Evolutionary conservation across 2,329 filamentous ascomycete genomes (phyloP).

Genomic region (Xylariales sp.): DNA sequence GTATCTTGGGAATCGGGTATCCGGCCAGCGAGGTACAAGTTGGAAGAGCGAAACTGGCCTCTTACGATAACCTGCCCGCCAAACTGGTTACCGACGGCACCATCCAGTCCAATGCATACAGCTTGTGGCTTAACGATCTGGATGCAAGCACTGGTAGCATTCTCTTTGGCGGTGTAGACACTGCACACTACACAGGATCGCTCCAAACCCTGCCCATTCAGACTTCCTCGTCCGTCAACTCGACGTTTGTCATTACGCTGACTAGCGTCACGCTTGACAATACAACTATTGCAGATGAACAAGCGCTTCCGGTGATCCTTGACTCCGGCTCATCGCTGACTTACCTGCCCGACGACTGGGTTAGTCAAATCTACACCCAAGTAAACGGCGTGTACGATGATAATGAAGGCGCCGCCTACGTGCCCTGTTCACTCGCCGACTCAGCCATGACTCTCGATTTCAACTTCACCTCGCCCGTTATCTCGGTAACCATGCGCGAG

Average conservation of each 20-base stretch:
- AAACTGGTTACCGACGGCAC: constrained; percentile 56
- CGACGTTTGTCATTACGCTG: constrained; percentile 66
- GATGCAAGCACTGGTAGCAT: constrained; percentile 62
- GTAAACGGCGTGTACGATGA: constrained; percentile 47
- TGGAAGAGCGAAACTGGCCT: constrained; percentile 42
- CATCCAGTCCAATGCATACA: constrained; percentile 66
- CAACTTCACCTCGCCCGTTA: constrained; percentile 47
- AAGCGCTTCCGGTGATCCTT: constrained; percentile 60
- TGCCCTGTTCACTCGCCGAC: constrained; percentile 51
- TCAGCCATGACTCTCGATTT: constrained; percentile 43
- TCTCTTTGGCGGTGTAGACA: constrained; percentile 72
- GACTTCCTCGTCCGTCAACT: constrained; percentile 42
- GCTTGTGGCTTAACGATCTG: constrained; percentile 71
- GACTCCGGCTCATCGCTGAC: constrained; percentile 67
- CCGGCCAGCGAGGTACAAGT: constrained; percentile 72
- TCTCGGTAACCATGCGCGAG: constrained; percentile 54
- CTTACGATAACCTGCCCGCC: constrained; percentile 67
- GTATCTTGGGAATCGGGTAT: constrained; percentile 86
- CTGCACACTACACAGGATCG: constrained; percentile 56
- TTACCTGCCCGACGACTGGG: constrained; percentile 55
- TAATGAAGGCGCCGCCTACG: constrained; percentile 50
- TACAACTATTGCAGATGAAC: constrained; percentile 36
- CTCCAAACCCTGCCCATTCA: constrained; percentile 67
- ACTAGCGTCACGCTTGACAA: constrained; percentile 49
- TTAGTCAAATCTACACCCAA: constrained; percentile 38